Evolutionary conservation across 495 filamentous ascomycete genomes (phyloP), one percentile per base, ranked within the genome.

Genomic region (Polyplosphaeria fusca): DNA sequence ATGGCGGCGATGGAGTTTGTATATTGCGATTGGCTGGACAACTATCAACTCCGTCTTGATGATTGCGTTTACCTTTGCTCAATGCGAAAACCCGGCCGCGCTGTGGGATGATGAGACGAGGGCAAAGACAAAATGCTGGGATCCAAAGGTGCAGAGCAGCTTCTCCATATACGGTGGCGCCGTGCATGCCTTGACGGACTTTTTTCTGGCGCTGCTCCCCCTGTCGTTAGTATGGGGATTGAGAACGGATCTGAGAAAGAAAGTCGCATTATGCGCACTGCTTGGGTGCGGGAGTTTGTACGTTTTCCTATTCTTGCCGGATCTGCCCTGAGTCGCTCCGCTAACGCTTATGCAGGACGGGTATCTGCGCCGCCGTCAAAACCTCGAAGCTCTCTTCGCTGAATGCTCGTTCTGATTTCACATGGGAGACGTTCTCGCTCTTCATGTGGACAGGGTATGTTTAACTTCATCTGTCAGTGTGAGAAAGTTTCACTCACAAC

Each of bases 361-460:
- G 55, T 3, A 52, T 58, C 2, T 58, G 55, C 27, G 55, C 55
- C 2, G 46, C 47, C 5, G 24, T 58, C 40, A 58, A 58, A 22
- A 32, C 55, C 18, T 41, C 28, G 12, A 58, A 51, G 18, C 47
- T 58, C 5, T 14, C 13, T 14, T 25, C 37, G 13, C 27, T 58
- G 4, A 51, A 45, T n/a, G 47, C 37, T 1, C 16, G 55, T n/a
- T 45, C 46, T 3, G 55, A 58, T 30, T 35, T 58, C 9, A 58
- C 55, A 1, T 58, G 55, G 55, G 47, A 51, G 40, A 52, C 46
- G 1, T 45, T 35, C 39, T 26, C 38, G 12, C 40, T 58, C 2
- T 58, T 58, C 30, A 30, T 58, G 23, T 58, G 55, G 55, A 58
- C 55, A 14, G 55, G n/a, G n/a, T n/a, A n/a, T n/a, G n/a, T n/a